Base-by-base conservation (phyloP, 768 basidiomycete species). In the Mycena capillaripes region DNA sequence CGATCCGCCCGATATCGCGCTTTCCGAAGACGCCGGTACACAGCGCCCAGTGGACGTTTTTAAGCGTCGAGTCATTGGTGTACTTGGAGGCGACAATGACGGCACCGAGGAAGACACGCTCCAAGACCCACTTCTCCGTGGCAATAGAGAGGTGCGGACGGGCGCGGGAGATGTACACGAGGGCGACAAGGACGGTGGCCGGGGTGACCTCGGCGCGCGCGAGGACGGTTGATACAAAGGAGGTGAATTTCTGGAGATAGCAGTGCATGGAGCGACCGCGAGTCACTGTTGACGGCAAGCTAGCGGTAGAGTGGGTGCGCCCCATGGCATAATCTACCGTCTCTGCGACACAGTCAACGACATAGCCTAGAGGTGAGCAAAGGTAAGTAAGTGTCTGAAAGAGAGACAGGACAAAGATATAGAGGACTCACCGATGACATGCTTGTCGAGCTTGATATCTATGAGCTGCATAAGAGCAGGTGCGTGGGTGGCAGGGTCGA, bases 91-190 rank as follows among this genome's bases (percentile, higher is more conserved):
- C 95, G 56, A 90, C 86, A 81, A 97, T 96, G 74, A 97, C 82
- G n/a, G 95, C 92, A 59, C 96, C 96, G 50, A 97, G 89, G 83
- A 97, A 97, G 34, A 97, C 95, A 48, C 96, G 91, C 82, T 97
- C 95, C 58, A 94, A 87, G 17, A 95, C 96, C 93, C 93, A 95
- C 77, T 94, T 91, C 79, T 94, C 93, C 70, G 93, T 84, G 12
- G 92, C 92, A 74, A 95, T 95, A 78, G 93, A 92, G 50, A 95
- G 86, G 80, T 94, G 92, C 4, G 92, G 92, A 76, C 91, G 91
- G 4, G 94, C 92, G 66, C 94, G 84, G 82, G 91, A 85, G 79
- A 95, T 91, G 81, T 95, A 95, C 79, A 92, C 92, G 63, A 95
- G 89, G 8, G 93, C 81, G 40, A 89, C 89, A 68, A 95, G 87